phyloP scores from a whole-genome alignment of 345 rosid genomes.

The Lenwebbia sp. region DNA sequence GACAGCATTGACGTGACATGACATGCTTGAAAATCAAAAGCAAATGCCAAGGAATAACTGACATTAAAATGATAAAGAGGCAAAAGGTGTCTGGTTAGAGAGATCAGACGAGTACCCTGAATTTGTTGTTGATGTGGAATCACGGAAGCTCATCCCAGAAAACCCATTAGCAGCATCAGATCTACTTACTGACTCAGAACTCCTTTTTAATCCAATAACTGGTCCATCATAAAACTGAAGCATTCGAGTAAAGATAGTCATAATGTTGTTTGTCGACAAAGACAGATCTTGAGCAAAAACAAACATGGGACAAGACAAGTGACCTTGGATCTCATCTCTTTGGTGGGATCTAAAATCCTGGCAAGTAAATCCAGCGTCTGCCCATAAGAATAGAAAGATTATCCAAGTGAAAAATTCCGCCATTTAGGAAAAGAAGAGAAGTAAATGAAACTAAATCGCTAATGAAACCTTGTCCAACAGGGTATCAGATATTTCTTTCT shows the following conservation, averaged over 20 bases:
- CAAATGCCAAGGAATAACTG: neutral
- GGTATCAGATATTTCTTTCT: constrained; percentile 22
- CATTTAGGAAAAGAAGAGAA: neutral
- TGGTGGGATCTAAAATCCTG: constrained; percentile 61
- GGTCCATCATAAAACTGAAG: constrained; percentile 58
- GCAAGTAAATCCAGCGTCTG: constrained; percentile 67
- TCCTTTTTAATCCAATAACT: constrained; percentile 26
- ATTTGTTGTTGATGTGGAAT: neutral
- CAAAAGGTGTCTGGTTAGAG: neutral
- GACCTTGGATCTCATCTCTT: constrained; percentile 75
- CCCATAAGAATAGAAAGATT: neutral
- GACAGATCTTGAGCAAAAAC: neutral
- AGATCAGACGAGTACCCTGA: neutral
- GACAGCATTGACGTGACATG: neutral
- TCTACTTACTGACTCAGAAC: constrained; percentile 9
- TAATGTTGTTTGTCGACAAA: neutral
- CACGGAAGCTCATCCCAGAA: neutral
- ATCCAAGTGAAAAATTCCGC: neutral
- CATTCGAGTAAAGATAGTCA: constrained; percentile 3
- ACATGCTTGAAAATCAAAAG: neutral
- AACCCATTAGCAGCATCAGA: constrained; percentile 8
- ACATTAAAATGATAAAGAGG: neutral
- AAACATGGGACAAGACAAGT: neutral
- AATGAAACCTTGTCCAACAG: constrained; percentile 50
- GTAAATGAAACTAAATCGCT: neutral